Percentiles rank a stretch among this genome's conserved stretches.
Evolutionary conservation across 257 asterid genomes (phyloP).

Genomic region (Solanum habrochaites): DNA sequence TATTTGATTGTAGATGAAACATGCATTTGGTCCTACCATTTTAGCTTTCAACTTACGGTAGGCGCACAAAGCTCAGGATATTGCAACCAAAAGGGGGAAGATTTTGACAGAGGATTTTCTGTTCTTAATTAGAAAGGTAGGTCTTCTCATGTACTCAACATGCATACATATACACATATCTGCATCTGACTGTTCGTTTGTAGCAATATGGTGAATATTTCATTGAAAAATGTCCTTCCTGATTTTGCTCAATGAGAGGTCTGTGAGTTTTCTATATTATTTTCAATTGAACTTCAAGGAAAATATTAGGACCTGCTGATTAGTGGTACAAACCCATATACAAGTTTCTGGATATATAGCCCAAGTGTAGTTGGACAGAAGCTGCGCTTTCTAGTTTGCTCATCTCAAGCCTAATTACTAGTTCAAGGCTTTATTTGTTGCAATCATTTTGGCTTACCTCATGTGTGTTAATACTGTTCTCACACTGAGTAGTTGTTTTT

Average conservation of each 20-base stretch:
- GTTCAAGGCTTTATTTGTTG: background rate
- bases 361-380: background rate
- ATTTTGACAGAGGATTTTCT: conserved; percentile 81
- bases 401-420: background rate
- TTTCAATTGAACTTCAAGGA: background rate
- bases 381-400: background rate
- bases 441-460: background rate
- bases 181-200: background rate
- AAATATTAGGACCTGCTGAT: background rate
- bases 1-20: background rate
- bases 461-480: background rate
- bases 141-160: background rate
- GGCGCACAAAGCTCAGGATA: conserved; percentile 87
- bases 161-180: background rate
- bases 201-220: background rate
- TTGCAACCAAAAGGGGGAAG: conserved; percentile 73
- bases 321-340: background rate
- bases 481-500: background rate
- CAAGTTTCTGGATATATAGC: background rate
- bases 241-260: background rate
- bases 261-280: background rate
- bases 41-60: background rate
- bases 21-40: background rate
- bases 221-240: background rate
- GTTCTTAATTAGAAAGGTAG: conserved; percentile 72